Base-by-base conservation (phyloP, 164 flowering plant genomes). In the Nelumbo lutea region DNA sequence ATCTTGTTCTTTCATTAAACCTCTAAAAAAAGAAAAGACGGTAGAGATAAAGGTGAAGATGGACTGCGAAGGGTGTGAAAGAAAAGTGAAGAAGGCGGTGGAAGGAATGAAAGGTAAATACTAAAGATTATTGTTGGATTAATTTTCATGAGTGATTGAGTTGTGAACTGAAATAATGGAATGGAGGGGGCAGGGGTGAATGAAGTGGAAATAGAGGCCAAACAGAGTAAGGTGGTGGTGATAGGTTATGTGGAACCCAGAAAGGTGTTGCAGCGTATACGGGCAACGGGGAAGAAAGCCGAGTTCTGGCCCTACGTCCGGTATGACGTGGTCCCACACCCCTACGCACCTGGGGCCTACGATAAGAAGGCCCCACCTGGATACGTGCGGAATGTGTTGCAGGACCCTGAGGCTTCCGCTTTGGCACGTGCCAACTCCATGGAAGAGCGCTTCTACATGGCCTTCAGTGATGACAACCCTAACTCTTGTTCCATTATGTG, bases 231-330 rank as follows among this genome's bases (percentile, higher is more conserved):
- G 80, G 79, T 91, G 9, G 88, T 96, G 1, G 98, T 94, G 42
- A 75, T 79, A 1, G 98, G 98, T 9, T 94, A 91, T 60, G 95
- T 91, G 45, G 89, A 94, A 0, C 91, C 97, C 0, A 42, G 71
- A n/a, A 88, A 86, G 76, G 96, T 94, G 69, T 73, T 94, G 78
- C 69, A 80, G 0, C 86, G 95, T 27, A 84, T 94, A 50, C 53
- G 11, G 53, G 81, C 64, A 6, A 94, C 98, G 40, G 96, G 95
- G 6, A 94, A 94, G 89, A 83, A 65, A 77, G 98, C 90, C 0
- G 97, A 94, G 90, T 57, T 88, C 1, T 94, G 97, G 96, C 98
- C 98, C 1, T 94, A 91, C 72, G 93, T 94, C 1, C 97, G 97
- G 0, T 94, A 94, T 73, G 90, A 86, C 48, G 83, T 71, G 7